These are phyloP conservation scores for Annulohypoxylon moriforme DNA, from an alignment of 495 filamentous ascomycete species.

Conservation along the genomic window DNA sequence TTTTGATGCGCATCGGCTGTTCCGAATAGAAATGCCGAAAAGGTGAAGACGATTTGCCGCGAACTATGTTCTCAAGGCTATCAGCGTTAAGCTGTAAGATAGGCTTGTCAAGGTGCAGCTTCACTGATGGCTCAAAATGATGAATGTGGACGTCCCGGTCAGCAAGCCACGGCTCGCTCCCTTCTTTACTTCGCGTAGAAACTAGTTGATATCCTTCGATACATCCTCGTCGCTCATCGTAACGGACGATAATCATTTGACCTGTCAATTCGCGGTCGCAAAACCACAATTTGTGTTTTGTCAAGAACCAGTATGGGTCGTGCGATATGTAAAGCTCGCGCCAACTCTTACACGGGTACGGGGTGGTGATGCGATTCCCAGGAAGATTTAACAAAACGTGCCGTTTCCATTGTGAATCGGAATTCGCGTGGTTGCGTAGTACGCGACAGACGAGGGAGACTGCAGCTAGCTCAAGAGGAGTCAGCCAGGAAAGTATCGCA, in stretches of 20 bases:
- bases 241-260: conserved; percentile 76
- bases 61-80: conserved; percentile 44
- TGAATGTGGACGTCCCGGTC: conserved; percentile 79
- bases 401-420: conserved; percentile 71
- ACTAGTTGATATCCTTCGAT: conserved; percentile 87
- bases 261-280: conserved; percentile 75
- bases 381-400: conserved; percentile 73
- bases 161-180: conserved; percentile 70
- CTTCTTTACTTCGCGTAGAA: conserved; percentile 65
- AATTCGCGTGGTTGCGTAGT: conserved; percentile 62
- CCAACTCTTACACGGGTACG: conserved; percentile 70
- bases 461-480: conserved; percentile 65
- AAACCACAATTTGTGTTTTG: conserved; percentile 86
- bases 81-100: conserved; percentile 68
- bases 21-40: conserved; percentile 54
- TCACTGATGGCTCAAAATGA: conserved; percentile 73
- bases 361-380: conserved; percentile 59
- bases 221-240: conserved; percentile 74
- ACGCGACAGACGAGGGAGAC: conserved; percentile 66
- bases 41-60: conserved; percentile 27
- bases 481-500: conserved; percentile 69
- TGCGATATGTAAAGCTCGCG: conserved; percentile 77
- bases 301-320: conserved; percentile 86
- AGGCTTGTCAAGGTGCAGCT: conserved; percentile 76
- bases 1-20: conserved; percentile 65